Conservation (phyloP, 176 grass and related monocot species). For the Carex parvula region DNA sequence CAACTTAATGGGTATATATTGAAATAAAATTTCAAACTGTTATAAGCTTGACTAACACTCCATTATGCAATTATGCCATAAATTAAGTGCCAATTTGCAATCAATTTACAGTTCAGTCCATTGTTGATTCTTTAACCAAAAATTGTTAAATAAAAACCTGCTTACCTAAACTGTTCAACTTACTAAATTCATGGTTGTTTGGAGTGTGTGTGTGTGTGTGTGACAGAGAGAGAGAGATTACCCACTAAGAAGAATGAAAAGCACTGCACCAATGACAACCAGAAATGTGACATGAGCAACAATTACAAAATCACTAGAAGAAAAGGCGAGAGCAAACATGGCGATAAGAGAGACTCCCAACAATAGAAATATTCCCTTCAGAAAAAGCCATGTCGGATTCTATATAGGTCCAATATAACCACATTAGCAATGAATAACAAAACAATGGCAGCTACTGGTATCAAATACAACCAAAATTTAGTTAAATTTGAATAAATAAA, state of each 20-base stretch:
- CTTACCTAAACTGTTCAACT: not conserved
- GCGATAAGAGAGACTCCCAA: constrained; percentile 59
- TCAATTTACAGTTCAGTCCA: not conserved
- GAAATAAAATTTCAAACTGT: not conserved
- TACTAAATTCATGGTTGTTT: too few relatives aligned
- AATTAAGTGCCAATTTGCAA: not conserved
- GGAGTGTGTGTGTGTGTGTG: not conserved
- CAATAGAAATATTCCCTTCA: constrained; percentile 75
- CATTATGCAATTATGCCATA: not conserved
- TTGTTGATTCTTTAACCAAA: not conserved
- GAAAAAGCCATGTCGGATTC: constrained; percentile 72
- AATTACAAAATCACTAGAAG: constrained; percentile 68
- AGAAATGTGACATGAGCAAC: constrained; percentile 78
- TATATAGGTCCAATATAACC: constrained; percentile 27
- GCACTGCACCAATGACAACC: constrained; percentile 61
- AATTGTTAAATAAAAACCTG: not conserved
- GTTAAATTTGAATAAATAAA: not conserved
- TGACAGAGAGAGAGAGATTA: constrained; percentile 24
- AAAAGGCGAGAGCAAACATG: constrained; percentile 82
- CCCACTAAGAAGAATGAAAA: constrained; percentile 87
- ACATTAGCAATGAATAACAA: constrained; percentile 19
- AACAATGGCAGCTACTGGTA: not conserved
- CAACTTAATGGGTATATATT: not conserved
- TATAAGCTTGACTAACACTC: not conserved
- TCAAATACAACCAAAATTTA: too few relatives aligned